Conservation (phyloP, 257 asterid species). For the Scutellaria galericulata region DNA sequence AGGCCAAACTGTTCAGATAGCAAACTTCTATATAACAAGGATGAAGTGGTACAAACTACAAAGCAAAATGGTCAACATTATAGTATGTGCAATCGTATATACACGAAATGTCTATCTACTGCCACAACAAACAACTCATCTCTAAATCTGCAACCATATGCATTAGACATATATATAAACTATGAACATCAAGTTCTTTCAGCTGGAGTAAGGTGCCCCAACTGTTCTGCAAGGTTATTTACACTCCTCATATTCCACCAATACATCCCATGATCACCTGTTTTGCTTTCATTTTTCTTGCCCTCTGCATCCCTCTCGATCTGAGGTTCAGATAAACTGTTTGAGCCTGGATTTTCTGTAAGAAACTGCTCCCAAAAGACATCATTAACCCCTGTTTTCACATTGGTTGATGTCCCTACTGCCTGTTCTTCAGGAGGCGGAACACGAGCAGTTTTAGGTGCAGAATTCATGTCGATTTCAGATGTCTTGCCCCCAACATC, state of each 20-base stretch:
- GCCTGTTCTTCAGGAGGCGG: slow-evolving; percentile 47
- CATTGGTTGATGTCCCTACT: slow-evolving; percentile 43
- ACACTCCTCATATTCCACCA: slow-evolving; percentile 77
- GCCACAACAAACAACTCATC: slow-evolving; percentile 40
- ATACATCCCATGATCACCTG: slow-evolving; percentile 50
- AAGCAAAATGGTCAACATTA: slow-evolving; percentile 47
- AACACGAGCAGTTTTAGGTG: slow-evolving; percentile 50
- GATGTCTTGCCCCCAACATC: slow-evolving; percentile 47
- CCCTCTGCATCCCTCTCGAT: slow-evolving; percentile 48
- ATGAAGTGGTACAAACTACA: slow-evolving; percentile 39
- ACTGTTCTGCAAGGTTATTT: slow-evolving; percentile 67
- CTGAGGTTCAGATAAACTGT: slow-evolving; percentile 54
- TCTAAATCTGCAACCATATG: slow-evolving; percentile 41
- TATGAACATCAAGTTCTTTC: slow-evolving; percentile 67
- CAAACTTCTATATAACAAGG: slow-evolving; percentile 42
- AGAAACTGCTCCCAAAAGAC: slow-evolving; percentile 95
- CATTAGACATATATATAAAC: slow-evolving; percentile 30
- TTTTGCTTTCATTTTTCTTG: slow-evolving; percentile 55
- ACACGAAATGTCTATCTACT: slow-evolving; percentile 36
- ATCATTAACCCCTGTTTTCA: slow-evolving; percentile 76
- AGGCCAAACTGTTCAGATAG: slow-evolving; percentile 38
- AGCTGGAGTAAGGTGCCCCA: slow-evolving; percentile 85
- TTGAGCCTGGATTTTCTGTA: slow-evolving; percentile 85
- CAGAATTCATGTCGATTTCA: slow-evolving; percentile 70
- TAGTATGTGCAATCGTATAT: slow-evolving; percentile 37